Evolutionary conservation across 176 grass and related monocot species (phyloP), one percentile per base, ranked within the genome.

Genomic region (Tillandsia fasciculata): DNA sequence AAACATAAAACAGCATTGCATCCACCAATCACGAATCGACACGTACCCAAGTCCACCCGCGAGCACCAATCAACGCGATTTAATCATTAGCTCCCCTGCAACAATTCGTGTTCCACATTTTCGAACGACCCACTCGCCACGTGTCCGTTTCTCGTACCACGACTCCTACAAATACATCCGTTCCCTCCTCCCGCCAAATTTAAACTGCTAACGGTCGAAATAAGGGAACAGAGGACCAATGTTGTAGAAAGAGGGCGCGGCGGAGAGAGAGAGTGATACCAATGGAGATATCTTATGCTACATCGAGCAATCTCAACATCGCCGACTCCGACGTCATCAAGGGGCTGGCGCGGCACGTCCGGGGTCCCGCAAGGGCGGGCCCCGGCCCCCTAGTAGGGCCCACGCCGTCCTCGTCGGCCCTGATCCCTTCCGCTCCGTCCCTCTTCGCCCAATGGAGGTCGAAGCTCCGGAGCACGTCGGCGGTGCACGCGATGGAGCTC

Each of bases 221-320:
- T 5, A 15, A 56, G 52, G 18, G 56, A 61, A 2, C 2, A 23
- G 22, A 20, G 2, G 22, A 20, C 23, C 17, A 61, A 61, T 61
- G 56, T 61, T 15, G 56, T 61, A 61, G 56, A 24, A 24, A 1
- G 24, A 24, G 24, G 24, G 24, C 0, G 24, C 24, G 24, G 24
- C 0, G 24, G 24, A 1, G 24, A 24, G 56, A 61, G 22, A 8
- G 22, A n/a, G n/a, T 15, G 65, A 48, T 15, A 49, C 6, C 28
- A 11, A 67, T 67, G 65, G 65, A 67, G 65, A 67, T 67, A 67
- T 67, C 65, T n/a, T 67, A 67, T 11, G 65, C 65, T 3, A 67
- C 65, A 1, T 67, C 65, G 14, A 67, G 65, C 65, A 67, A 67
- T 67, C 65, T 67, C 65, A 33, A 67, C 33, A 67, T 67, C 33